Conservation (phyloP, 176 grass and related monocot species). For the Canna indica region DNA sequence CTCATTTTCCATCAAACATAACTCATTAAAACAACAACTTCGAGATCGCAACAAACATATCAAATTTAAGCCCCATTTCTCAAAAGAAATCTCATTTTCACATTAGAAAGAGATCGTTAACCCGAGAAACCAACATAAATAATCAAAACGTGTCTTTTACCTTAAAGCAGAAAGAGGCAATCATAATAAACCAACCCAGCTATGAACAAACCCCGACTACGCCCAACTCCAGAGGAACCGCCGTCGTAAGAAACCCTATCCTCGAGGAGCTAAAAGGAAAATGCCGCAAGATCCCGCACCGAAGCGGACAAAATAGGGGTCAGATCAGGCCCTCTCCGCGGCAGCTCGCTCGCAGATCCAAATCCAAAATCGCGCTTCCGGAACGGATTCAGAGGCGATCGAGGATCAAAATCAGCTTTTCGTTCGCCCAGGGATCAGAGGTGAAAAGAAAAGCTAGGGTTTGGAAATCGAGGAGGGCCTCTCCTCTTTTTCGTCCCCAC, state of each 20-base stretch:
- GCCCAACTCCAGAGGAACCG: background rate
- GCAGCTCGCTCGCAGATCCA: slow-evolving; percentile 6
- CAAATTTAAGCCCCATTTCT: background rate
- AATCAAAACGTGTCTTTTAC: too few species aligned
- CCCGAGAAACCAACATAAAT: background rate
- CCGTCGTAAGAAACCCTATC: background rate
- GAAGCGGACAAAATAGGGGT: slow-evolving; percentile 2
- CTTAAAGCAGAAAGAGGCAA: background rate
- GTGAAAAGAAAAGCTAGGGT: slow-evolving; percentile 10
- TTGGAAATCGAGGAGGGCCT: slow-evolving; percentile 9
- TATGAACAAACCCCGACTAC: background rate
- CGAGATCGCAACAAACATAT: background rate
- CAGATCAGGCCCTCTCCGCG: background rate
- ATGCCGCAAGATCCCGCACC: background rate
- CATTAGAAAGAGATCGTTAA: background rate
- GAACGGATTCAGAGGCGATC: background rate
- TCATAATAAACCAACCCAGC: background rate
- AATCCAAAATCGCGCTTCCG: background rate
- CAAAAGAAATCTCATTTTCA: background rate
- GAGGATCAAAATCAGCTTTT: slow-evolving; percentile 4
- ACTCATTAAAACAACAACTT: background rate
- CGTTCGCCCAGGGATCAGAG: slow-evolving; percentile 17
- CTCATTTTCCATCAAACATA: background rate
- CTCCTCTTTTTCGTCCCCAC: background rate
- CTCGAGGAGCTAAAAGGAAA: background rate